Percentiles rank a stretch among this genome's conserved stretches.
These are phyloP conservation scores for Collybia mongolica DNA, from an alignment of 768 basidiomycete genomes.

Conservation along the genomic window DNA sequence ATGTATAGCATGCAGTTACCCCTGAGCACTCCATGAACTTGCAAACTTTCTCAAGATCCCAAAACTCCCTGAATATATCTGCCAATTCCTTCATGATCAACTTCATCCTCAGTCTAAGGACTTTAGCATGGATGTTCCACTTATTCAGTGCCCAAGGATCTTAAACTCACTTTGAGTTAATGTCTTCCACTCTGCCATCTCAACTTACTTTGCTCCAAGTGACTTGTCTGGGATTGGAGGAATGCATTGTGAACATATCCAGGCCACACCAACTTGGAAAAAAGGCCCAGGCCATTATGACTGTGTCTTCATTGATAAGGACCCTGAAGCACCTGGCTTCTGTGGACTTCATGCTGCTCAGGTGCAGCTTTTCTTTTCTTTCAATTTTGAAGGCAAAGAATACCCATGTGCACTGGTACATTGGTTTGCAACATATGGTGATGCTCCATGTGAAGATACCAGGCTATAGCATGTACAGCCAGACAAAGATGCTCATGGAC, in stretches of 20 bases:
- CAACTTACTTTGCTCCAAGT: constrained; percentile 25
- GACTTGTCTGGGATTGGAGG: constrained; percentile 18
- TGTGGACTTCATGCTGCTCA: constrained; percentile 18
- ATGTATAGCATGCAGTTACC: not conserved
- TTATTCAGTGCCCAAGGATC: constrained; percentile 16
- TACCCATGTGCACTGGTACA: constrained; percentile 24
- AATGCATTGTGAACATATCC: constrained; percentile 23
- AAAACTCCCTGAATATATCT: constrained; percentile 16
- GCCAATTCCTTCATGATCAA: constrained; percentile 24
- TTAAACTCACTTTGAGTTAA: constrained; percentile 7
- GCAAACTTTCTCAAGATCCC: constrained; percentile 15
- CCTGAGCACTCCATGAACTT: constrained; percentile 8
- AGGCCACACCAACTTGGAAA: constrained; percentile 23
- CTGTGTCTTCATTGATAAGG: constrained; percentile 21
- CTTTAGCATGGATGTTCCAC: constrained; percentile 8
- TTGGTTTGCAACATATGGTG: constrained; percentile 12
- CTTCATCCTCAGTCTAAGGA: constrained; percentile 11
- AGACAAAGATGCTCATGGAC: constrained; percentile 13
- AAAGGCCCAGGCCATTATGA: constrained; percentile 21
- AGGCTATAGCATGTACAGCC: constrained; percentile 28
- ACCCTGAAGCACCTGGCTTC: constrained; percentile 19
- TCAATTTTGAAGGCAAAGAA: constrained; percentile 10
- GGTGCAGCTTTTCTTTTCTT: constrained; percentile 25
- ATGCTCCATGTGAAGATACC: constrained; percentile 7
- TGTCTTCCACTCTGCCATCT: constrained; percentile 24